Base-by-base conservation (phyloP, 306 rosid genomes). In the Vigna trinervia region DNA sequence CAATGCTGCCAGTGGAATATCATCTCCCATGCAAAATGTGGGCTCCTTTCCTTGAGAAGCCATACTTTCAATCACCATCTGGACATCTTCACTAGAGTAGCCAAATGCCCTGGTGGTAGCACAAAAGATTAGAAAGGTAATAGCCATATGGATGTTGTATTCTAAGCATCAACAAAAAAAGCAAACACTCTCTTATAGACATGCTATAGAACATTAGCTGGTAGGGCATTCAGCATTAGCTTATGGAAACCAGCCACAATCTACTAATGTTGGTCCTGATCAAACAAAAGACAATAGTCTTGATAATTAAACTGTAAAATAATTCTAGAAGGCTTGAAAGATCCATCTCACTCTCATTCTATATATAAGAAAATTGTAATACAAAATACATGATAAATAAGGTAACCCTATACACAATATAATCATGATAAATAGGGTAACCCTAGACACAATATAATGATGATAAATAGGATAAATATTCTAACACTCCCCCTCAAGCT, bases 1-100 rank as follows among this genome's bases (percentile, higher is more conserved):
- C 78, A 94, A 78, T 30, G 92, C 90, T 80, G 98, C 96, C 86
- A 93, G 76, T 34, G 98, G 97, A 82, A 90, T 93, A 85, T 93
- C 98, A 83, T 93, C 98, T 23, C 98, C 98, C 98, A 93, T 93
- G 83, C 98, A 93, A 86, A 94, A 94, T 47, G 96, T 94, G 53
- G 97, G 98, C 82, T 95, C 98, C 91, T 95, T 95, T 86, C 98
- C 98, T 88, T 95, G 98, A 67, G 97, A 69, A 83, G 98, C 97
- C 98, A 95, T 95, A 48, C 83, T 71, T 87, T 95, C 97, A 26
- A 95, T 95, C 86, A 95, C 90, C 97, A 95, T 89, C 84, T 92
- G 99, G 79, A 95, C 99, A 86, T 95, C 99, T 84, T 95, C 99
- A 69, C 97, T 95, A 26, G 97, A 92, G 89, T 95, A 95, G 60